phyloP scores from a whole-genome alignment of 2,329 filamentous ascomycete genomes.

The Blastomyces emzantsi region DNA sequence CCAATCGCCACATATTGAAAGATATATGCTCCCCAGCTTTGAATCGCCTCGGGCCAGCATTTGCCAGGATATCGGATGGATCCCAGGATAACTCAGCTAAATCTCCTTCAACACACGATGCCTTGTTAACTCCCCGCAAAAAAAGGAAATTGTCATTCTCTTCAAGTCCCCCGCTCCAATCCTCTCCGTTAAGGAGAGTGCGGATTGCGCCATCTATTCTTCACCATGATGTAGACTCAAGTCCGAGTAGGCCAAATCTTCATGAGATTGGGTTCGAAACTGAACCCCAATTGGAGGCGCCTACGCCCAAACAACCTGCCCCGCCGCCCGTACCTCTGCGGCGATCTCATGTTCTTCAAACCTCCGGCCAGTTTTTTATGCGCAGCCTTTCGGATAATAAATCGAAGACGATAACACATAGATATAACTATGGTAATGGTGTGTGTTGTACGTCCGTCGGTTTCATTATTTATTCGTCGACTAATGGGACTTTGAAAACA shows the following conservation, averaged over 20 bases:
- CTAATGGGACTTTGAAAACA: slow-evolving; percentile 17
- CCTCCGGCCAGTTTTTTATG: slow-evolving; percentile 33
- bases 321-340: slow-evolving; percentile 25
- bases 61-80: slow-evolving; percentile 31
- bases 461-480: neutral
- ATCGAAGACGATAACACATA: slow-evolving; percentile 26
- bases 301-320: slow-evolving; percentile 12
- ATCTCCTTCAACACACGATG: slow-evolving; percentile 24
- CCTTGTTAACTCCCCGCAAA: slow-evolving; percentile 33
- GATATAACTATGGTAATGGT: slow-evolving; percentile 32
- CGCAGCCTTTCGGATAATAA: slow-evolving; percentile 28
- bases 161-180: slow-evolving; percentile 41
- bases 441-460: slow-evolving; percentile 21
- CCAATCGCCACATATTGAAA: slow-evolving; percentile 38
- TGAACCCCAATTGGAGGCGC: slow-evolving; percentile 16
- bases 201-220: slow-evolving; percentile 26
- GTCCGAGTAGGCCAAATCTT: slow-evolving; percentile 14
- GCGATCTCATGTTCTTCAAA: slow-evolving; percentile 30
- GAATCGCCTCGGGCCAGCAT: slow-evolving; percentile 36
- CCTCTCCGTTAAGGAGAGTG: slow-evolving; percentile 40
- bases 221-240: slow-evolving; percentile 21
- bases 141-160: slow-evolving; percentile 41
- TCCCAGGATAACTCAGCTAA: slow-evolving; percentile 22
- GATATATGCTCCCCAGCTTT: slow-evolving; percentile 37
- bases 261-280: slow-evolving; percentile 22